phyloP scores from a whole-genome alignment of 805 yeast species.

The Cyberlindnera petersonii region DNA sequence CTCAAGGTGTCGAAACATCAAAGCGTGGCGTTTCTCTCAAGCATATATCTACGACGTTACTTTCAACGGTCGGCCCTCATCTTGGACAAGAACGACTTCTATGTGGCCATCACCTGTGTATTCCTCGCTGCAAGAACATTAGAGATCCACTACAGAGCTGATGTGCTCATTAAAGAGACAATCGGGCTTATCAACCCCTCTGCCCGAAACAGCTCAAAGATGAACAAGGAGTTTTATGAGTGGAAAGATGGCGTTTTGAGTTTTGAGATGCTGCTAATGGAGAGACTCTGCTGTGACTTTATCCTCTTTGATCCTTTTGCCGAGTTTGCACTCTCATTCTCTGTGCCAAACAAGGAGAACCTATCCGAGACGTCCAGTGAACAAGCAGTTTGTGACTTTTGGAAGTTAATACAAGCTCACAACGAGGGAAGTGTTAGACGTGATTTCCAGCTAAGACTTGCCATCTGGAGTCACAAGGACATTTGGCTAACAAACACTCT shows the following conservation, averaged over 20 bases:
- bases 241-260: constrained; percentile 16
- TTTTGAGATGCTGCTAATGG: constrained; percentile 22
- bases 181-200: background rate
- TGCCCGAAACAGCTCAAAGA: background rate
- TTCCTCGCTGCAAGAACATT: constrained; percentile 22
- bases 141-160: constrained; percentile 16
- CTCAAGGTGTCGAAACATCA: background rate
- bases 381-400: background rate
- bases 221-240: constrained; percentile 15
- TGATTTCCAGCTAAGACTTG: constrained; percentile 2
- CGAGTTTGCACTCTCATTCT: constrained; percentile 1
- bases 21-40: constrained; percentile 6
- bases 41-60: constrained; percentile 21
- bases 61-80: constrained; percentile 15
- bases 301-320: constrained; percentile 17
- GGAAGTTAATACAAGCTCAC: background rate
- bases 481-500: constrained; percentile 16
- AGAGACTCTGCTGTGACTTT: constrained; percentile 25
- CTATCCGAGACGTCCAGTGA: constrained; percentile 2
- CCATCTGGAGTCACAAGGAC: constrained; percentile 12
- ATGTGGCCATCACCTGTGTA: constrained; percentile 9
- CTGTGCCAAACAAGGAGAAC: constrained; percentile 3
- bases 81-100: constrained; percentile 1
- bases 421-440: background rate
- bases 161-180: background rate